Base-by-base conservation (phyloP, 257 asterid species). In the Solanum commersonii region DNA sequence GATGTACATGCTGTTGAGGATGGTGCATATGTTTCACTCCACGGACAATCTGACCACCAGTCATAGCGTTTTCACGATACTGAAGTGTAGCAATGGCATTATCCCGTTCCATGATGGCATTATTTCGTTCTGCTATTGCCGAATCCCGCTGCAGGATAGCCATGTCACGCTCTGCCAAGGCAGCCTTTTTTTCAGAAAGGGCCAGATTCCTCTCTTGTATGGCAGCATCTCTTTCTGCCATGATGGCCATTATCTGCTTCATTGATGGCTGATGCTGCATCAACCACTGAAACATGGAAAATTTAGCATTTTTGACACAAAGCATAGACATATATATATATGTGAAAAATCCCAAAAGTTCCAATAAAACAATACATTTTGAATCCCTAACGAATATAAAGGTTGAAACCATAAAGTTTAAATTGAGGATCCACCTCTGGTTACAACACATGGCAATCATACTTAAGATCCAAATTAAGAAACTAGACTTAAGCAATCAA, bases 151-250 rank as follows among this genome's bases (percentile, higher is more conserved):
- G 99, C 14, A 93, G 87, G 87, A 96, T 95, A 63, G 99, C 99
- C 93, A 94, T 88, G 82, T 97, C 99, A 84, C 99, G 93, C 91
- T 97, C 99, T 6, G 98, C 96, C 88, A 97, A 59, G 90, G 99
- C 99, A 8, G 96, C 87, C 91, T 96, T 97, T 70, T 97, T 97
- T 86, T 97, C 99, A 4, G 99, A 94, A 85, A 97, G 91, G 83
- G 99, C 98, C 74, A 97, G 86, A 68, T 97, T 97, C 38, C 98
- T 88, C 91, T 97, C 99, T 85, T 97, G 99, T 89, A 97, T 93
- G 29, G 99, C 99, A 25, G 98, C 99, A 87, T 97, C 99, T 88
- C 99, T 87, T 89, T 97, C 99, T 4, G 98, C 95, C 98, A 96
- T 95, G 46, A 97, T 91, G 33, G 94, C 92, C 99, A 96, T 97